Conservation (phyloP, 129 eudicot genomes). For the Lactuca saligna region DNA sequence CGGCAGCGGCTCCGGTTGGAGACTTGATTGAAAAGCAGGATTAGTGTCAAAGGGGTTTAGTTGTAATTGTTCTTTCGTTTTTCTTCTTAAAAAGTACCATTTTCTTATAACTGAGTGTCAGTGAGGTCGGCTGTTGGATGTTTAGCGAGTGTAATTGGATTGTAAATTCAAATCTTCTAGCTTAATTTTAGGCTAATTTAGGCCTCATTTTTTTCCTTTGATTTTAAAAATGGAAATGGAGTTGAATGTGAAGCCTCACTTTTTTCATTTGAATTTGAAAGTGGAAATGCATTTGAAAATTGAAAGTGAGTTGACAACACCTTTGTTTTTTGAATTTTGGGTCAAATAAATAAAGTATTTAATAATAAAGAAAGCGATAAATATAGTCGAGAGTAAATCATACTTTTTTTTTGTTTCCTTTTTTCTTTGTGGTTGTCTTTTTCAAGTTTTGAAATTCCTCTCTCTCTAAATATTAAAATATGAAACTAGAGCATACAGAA, state of each 20-base stretch:
- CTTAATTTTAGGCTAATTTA: background rate
- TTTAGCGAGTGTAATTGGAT: conserved; percentile 14
- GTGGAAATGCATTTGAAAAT: too few relatives aligned
- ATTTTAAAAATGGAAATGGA: background rate
- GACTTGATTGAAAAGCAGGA: conserved; percentile 28
- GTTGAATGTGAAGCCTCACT: background rate
- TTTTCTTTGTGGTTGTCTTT: too few relatives aligned
- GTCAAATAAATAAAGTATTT: too few relatives aligned
- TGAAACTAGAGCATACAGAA: too few relatives aligned
- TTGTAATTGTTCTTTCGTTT: conserved; percentile 32
- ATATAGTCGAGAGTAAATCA: too few relatives aligned
- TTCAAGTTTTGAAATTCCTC: too few relatives aligned
- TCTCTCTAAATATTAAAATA: too few relatives aligned
- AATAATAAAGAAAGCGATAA: too few relatives aligned
- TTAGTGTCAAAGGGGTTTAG: conserved; percentile 28
- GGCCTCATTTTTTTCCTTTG: background rate
- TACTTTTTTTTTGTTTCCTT: too few relatives aligned
- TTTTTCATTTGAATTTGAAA: too few relatives aligned
- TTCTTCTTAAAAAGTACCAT: conserved; percentile 3
- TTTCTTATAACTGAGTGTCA: background rate
- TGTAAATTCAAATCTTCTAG: conserved; percentile 2
- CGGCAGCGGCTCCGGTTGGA: conserved; percentile 36
- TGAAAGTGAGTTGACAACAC: too few relatives aligned
- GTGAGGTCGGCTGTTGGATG: conserved; percentile 7
- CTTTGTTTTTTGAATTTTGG: too few relatives aligned